These are phyloP conservation scores for Triticum urartu DNA, from an alignment of 176 grass and related monocot genomes.

Conservation along the genomic window DNA sequence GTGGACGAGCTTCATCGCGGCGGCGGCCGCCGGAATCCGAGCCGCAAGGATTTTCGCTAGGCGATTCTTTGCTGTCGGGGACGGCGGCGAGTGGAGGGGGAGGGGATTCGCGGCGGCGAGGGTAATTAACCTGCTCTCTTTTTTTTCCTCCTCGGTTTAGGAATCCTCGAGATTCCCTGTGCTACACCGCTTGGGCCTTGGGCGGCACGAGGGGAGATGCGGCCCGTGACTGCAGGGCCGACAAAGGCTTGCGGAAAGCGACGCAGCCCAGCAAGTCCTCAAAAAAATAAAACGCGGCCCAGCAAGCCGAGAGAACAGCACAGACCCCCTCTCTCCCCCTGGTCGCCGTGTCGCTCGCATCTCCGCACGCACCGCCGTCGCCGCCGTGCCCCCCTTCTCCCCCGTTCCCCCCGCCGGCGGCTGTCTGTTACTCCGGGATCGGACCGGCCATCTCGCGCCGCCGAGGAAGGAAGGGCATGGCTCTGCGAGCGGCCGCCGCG, in stretches of 20 bases:
- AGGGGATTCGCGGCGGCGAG: slow-evolving; percentile 11
- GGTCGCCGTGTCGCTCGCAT: not conserved
- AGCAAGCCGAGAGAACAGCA: not conserved
- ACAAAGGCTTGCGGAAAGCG: too few relatives aligned
- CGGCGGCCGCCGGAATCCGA: not conserved
- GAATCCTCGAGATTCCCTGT: not conserved
- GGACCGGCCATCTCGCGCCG: not conserved
- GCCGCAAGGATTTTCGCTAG: not conserved
- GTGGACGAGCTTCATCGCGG: slow-evolving; percentile 67
- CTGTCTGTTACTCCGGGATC: not conserved
- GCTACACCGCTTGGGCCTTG: not conserved
- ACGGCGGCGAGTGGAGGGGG: not conserved
- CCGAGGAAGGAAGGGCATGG: not conserved
- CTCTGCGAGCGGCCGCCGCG: not conserved
- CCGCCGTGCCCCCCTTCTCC: not conserved
- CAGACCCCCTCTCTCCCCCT: not conserved
- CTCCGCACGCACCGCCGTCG: not conserved
- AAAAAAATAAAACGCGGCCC: too few relatives aligned
- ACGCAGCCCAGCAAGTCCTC: too few relatives aligned
- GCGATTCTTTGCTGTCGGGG: not conserved
- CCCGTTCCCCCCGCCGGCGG: not conserved
- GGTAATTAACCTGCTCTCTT: not conserved
- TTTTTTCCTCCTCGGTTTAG: not conserved
- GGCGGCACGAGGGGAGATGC: too few relatives aligned
- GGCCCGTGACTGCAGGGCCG: too few relatives aligned